Base-by-base conservation (phyloP, 352 stramenopile species). In the Phytopythium vexans region DNA sequence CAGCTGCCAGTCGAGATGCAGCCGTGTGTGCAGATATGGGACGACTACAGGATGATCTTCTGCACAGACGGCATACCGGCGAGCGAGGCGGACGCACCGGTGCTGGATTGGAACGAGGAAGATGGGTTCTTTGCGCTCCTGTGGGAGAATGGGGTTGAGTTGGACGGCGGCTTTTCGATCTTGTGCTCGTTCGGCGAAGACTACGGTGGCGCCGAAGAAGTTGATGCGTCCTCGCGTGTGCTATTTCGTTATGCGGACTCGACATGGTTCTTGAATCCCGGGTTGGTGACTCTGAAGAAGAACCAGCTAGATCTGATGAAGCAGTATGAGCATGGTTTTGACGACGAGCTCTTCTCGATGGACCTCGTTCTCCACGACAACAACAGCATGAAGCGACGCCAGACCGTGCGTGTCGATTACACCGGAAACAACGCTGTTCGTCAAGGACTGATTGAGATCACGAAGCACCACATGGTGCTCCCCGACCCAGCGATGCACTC, bases 11-110 rank as follows among this genome's bases (percentile, higher is more conserved):
- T 94, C 32, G 84, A 92, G 41, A 41, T 82, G 16, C 75, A 84
- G 60, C 84, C 84, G 9, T 87, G 81, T 42, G 62, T 92, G n/a
- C 79, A 94, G 58, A 89, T 94, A 45, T 94, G 78, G 80, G 84
- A 91, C 49, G 82, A 92, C 58, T 79, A 88, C 49, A 70, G 77
- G 8, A 52, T 88, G 7, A 64, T 89, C 8, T 94, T 87, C 49
- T 89, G 68, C 52, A 88, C 76, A 0, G 70, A 80, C 16, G 50
- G 64, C 56, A 66, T 14, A n/a, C 34, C 14, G 54, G 32, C 9
- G 54, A 49, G 7, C 49, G 35, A 33, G 41, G 21, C 41, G 21
- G 68, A 77, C 46, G 43, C 55, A 1, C 81, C 84, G 0, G 76
- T 88, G 8, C 56, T 94, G 27, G 80, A 92, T 15, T 94, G 84